A percentile compares a stretch with the other conserved stretches of the same genome.
Evolutionary conservation across 2,329 filamentous ascomycete genomes (phyloP).

Genomic region (Aspergillus fischeri): DNA sequence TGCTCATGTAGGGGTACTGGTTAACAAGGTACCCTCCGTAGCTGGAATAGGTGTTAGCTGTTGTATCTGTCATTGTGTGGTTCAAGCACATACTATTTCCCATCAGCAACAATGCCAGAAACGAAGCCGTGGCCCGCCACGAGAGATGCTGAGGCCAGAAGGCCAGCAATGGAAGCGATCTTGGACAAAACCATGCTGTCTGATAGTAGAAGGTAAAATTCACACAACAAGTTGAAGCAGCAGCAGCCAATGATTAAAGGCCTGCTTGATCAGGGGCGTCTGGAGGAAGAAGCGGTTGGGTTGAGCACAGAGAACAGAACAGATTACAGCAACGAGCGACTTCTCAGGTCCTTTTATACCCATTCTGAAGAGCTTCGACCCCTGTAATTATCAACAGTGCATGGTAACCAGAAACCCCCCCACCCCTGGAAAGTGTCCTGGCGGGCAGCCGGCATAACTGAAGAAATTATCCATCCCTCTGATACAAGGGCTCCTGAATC

Average conservation of each 20-base stretch:
- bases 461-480: background rate
- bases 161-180: conserved; percentile 15
- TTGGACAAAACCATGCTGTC: conserved; percentile 25
- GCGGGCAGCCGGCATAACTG: background rate
- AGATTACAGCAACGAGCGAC: background rate
- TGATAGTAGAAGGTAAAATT: background rate
- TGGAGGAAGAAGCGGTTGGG: background rate
- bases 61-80: background rate
- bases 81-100: conserved; percentile 20
- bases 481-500: conserved; percentile 2
- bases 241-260: conserved; percentile 8
- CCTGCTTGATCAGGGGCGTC: conserved; percentile 12
- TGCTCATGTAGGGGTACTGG: conserved; percentile 28
- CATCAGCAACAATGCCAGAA: conserved; percentile 25
- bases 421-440: background rate
- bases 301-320: background rate
- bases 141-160: conserved; percentile 27
- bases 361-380: background rate
- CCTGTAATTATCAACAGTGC: background rate
- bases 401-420: background rate
- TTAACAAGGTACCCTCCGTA: conserved; percentile 38
- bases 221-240: conserved; percentile 7
- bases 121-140: conserved; percentile 36
- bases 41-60: conserved; percentile 29
- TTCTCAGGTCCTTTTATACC: conserved; percentile 11